These are phyloP conservation scores for Russula foetens DNA, from an alignment of 768 basidiomycete species.

Conservation along the genomic window DNA sequence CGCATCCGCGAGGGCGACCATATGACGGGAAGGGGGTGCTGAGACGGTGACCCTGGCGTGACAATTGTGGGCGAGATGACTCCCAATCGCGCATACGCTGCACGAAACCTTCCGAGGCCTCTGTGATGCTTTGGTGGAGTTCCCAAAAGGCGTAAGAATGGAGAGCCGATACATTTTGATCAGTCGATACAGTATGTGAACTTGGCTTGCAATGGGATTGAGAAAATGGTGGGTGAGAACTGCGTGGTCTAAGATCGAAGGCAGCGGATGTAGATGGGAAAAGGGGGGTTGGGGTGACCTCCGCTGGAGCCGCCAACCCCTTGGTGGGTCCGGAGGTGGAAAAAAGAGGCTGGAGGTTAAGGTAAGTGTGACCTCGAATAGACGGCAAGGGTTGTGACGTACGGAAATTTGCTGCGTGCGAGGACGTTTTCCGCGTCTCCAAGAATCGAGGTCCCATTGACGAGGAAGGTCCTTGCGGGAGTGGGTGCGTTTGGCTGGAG, in stretches of 20 bases:
- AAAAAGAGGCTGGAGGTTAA: background rate
- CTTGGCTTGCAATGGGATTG: background rate
- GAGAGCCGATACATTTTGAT: slow-evolving; percentile 35
- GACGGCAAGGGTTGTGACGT: slow-evolving; percentile 21
- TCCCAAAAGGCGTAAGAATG: slow-evolving; percentile 60
- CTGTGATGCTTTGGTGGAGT: slow-evolving; percentile 50
- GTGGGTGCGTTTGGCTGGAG: slow-evolving; percentile 41
- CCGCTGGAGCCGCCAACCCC: background rate
- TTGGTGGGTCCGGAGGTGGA: background rate
- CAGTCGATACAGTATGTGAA: background rate
- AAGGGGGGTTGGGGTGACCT: slow-evolving; percentile 2
- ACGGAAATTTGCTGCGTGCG: slow-evolving; percentile 40
- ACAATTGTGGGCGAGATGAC: slow-evolving; percentile 35
- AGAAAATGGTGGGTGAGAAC: slow-evolving; percentile 3
- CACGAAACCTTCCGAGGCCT: slow-evolving; percentile 60
- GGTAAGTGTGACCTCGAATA: background rate
- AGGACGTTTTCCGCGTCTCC: slow-evolving; percentile 47
- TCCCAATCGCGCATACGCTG: slow-evolving; percentile 71
- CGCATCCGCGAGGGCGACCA: slow-evolving; percentile 1
- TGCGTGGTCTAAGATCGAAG: slow-evolving; percentile 25
- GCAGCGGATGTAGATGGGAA: slow-evolving; percentile 28
- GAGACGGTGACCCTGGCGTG: slow-evolving; percentile 32
- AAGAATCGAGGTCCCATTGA: slow-evolving; percentile 46
- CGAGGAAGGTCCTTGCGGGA: slow-evolving; percentile 31
- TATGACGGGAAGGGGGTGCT: slow-evolving; percentile 23